Base-by-base conservation (phyloP, 1,139 yeast genomes). In the Debaryomyces fabryi region DNA sequence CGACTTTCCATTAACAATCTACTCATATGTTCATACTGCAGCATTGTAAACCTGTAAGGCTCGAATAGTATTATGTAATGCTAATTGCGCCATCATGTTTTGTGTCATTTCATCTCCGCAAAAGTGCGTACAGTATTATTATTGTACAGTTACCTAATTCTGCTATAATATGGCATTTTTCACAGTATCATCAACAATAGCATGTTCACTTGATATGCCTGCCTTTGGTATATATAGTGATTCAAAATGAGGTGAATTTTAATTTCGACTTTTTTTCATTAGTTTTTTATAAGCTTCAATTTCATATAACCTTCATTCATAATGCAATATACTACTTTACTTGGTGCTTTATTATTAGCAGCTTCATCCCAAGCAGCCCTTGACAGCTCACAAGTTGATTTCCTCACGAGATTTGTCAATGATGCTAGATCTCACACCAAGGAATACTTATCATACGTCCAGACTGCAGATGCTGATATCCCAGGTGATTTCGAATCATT, bases 401-500 rank as follows among this genome's bases (percentile, higher is more conserved):
- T 69, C 44, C 53, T 68, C 42, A 65, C 73, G n/a, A 59, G 56
- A 32, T 53, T 69, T 20, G 71, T 67, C 4, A 49, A 62, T 10
- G 73, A 69, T 48, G 63, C 65, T 3, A 57, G 40, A 57, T 6
- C 51, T 67, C 50, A 54, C 51, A 20, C 53, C 48, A 6, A 27
- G 30, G 64, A 63, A 12, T 69, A 69, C 53, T 42, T 64, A 27
- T 48, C 52, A 21, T 68, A 52, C 49, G 53, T 59, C 32, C 49
- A 58, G 46, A 67, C 72, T 2, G 69, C 62, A 8, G 52, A 50
- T 20, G 51, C 54, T 2, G 45, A 56, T 3, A 50, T 67, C 29
- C 73, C 74, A 5, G 49, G 59, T 18, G 54, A 60, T 25, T 54
- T 69, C 47, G 58, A 63, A 1, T 54, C 65, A 2, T 66, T 75